Evolutionary conservation across 2,329 filamentous ascomycete genomes (phyloP), one percentile per base, ranked within the genome.

Genomic region (Lomentospora prolificans): DNA sequence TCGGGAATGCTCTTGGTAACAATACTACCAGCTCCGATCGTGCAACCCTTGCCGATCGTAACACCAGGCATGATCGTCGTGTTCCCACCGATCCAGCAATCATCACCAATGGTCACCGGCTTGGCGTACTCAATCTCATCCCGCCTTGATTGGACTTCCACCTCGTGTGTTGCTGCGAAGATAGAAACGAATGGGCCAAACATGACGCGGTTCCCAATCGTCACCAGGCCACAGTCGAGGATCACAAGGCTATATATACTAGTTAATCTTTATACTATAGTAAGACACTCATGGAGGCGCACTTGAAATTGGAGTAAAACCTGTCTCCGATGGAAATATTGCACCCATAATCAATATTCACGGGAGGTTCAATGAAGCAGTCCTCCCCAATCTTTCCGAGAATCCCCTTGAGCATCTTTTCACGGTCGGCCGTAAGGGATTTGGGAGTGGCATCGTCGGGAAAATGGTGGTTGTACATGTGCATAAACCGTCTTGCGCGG

Each of bases 101-200:
- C 77, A 50, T 79, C 72, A 1, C 72, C 76, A 33, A 81, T 79
- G 2, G 60, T 65, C 36, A 81, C 72, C 2, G 71, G 65, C 12
- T 66, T 66, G 0, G 75, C 76, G 57, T 72, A 79, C 60, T 78
- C 76, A 55, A 77, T 67, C 14, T 67, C 67, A 36, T 76, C 71
- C 24, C 75, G 68, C 17, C 77, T 72, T 2, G 70, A 74, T 55
- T 72, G 70, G 0, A 78, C 72, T 61, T 86, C 86, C 0, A 86
- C 73, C 51, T 88, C 86, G 66, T 94, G 89, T 0, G 82, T 86
- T 1, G 81, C 88, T 2, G 82, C 80, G 64, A 82, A 89, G 56
- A 94, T 78, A 52, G 75, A 80, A 0, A 91, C 86, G 61, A 83
- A 85, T 0, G 88, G 86, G 0, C 86, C 89, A 55, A 91, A 76